Percentiles rank a stretch among this genome's conserved stretches.
phyloP scores from a whole-genome alignment of 768 basidiomycete species.

The Tulasnella sp. region DNA sequence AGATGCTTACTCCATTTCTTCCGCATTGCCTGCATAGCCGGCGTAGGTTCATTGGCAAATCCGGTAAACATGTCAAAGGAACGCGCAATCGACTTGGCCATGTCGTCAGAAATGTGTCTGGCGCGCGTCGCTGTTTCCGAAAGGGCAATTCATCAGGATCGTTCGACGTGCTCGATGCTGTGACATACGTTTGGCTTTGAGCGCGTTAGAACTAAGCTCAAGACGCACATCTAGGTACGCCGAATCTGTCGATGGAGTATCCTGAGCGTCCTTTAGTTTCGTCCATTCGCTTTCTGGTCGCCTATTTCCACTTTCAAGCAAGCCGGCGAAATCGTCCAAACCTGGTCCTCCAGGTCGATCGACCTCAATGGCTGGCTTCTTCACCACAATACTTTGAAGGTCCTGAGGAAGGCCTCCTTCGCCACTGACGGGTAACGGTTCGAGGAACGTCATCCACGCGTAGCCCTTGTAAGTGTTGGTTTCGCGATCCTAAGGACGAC shows the following conservation, averaged over 20 bases:
- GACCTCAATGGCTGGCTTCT: background rate
- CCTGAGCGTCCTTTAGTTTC: background rate
- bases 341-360: constrained; percentile 12
- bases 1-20: constrained; percentile 8
- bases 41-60: background rate
- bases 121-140: background rate
- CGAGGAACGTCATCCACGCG: constrained; percentile 12
- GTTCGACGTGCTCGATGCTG: no score
- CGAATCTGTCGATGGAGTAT: background rate
- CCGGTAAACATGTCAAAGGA: constrained; percentile 5
- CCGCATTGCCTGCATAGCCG: background rate
- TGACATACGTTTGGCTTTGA: background rate
- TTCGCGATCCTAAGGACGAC: background rate
- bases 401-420: background rate
- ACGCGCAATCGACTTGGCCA: background rate
- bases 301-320: constrained; percentile 4
- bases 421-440: background rate
- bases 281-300: constrained; percentile 16
- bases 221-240: background rate
- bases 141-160: background rate
- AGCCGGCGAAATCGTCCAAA: constrained; percentile 2
- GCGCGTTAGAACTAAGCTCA: background rate
- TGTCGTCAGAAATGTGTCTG: background rate
- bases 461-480: background rate
- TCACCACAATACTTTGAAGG: constrained; percentile 1